Percentiles rank a stretch among this genome's conserved stretches.
These are phyloP conservation scores for Colletotrichum paranaense DNA, from an alignment of 2,329 filamentous ascomycete genomes.

Conservation along the genomic window DNA sequence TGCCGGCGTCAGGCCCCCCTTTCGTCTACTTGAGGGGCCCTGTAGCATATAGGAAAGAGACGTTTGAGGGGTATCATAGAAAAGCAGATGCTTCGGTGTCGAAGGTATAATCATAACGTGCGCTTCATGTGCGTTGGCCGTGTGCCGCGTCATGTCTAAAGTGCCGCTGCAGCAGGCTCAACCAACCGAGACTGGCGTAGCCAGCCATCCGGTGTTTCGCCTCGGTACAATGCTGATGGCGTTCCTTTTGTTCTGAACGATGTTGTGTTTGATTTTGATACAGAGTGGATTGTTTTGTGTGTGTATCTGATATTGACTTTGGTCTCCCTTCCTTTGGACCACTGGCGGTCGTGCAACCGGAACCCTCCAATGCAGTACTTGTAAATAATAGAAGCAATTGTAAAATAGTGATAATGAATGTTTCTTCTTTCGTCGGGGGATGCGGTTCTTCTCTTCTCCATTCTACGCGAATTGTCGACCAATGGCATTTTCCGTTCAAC, in stretches of 20 bases:
- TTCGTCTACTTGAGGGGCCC: background rate
- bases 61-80: background rate
- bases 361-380: constrained; percentile 11
- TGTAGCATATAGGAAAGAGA: background rate
- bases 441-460: constrained; percentile 15
- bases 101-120: background rate
- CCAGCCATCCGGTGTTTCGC: background rate
- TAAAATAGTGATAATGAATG: constrained; percentile 22
- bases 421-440: constrained; percentile 7
- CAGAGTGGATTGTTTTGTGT: constrained; percentile 29
- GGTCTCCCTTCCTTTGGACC: constrained; percentile 1
- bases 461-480: constrained; percentile 24
- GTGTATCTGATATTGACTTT: constrained; percentile 31
- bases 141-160: background rate
- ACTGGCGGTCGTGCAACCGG: constrained; percentile 14
- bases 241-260: background rate
- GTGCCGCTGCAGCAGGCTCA: background rate
- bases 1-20: background rate
- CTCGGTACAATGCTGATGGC: background rate
- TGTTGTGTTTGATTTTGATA: constrained; percentile 15
- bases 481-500: background rate
- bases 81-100: background rate
- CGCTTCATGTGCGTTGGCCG: background rate
- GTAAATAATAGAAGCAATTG: constrained; percentile 21
- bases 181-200: background rate